Percentiles rank a stretch among this genome's conserved stretches.
These are phyloP conservation scores for Nicotiana attenuata DNA, from an alignment of 257 asterid genomes.

Conservation along the genomic window DNA sequence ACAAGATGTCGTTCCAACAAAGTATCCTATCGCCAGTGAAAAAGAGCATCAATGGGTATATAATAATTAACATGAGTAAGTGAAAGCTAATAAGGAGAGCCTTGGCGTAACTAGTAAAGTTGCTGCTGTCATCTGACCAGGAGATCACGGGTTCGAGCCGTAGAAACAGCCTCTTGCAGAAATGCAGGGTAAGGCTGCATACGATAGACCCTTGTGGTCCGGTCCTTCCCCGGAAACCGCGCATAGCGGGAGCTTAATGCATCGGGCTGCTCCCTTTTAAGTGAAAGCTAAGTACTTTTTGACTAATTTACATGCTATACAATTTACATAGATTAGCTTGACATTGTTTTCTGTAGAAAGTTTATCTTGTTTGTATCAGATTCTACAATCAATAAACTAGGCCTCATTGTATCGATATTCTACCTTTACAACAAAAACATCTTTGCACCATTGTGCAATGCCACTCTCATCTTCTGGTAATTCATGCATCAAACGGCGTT, in stretches of 20 bases:
- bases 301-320: background rate
- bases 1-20: conserved; percentile 65
- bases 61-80: background rate
- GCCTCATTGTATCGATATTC: background rate
- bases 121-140: no score
- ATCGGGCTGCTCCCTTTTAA: no score
- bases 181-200: no score
- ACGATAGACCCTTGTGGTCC: no score
- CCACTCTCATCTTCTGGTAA: conserved; percentile 65
- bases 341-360: background rate
- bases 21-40: conserved; percentile 40
- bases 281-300: no score
- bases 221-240: no score
- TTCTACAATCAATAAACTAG: background rate
- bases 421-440: conserved; percentile 73
- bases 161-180: no score
- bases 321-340: background rate
- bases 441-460: conserved; percentile 91
- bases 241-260: no score
- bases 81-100: background rate
- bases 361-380: background rate
- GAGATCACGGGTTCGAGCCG: no score
- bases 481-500: conserved; percentile 57
- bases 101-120: no score
- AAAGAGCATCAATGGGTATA: background rate